phyloP scores from a whole-genome alignment of 441 rosid genomes.

The Daphne laureola region DNA sequence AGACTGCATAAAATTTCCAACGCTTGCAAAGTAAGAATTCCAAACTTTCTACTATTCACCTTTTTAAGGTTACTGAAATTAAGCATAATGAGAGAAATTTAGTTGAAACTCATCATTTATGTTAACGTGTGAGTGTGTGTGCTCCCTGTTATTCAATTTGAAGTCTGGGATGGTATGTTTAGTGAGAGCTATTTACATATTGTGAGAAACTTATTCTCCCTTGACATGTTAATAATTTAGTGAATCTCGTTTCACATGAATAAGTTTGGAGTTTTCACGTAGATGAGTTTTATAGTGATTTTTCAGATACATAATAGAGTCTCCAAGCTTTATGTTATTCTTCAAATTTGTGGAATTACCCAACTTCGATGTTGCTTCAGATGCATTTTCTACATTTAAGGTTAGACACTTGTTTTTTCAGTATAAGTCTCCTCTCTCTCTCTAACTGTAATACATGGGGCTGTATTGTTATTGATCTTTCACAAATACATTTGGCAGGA shows the following conservation, averaged over 20 bases:
- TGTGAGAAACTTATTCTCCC: too few relatives aligned
- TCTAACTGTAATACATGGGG: conserved; percentile 5
- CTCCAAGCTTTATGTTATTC: conserved; percentile 86
- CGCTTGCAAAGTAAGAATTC: conserved; percentile 80
- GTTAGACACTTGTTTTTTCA: conserved; percentile 35
- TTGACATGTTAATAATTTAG: not conserved
- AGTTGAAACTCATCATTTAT: not conserved
- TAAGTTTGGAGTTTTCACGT: conserved; percentile 22
- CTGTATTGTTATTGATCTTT: conserved; percentile 9
- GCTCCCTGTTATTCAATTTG: not conserved
- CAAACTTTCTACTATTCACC: conserved; percentile 8
- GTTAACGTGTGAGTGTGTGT: not conserved
- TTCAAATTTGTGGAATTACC: conserved; percentile 97
- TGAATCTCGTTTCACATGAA: not conserved
- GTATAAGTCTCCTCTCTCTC: conserved; percentile 9
- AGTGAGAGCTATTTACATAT: too few relatives aligned
- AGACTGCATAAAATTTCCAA: conserved; percentile 89
- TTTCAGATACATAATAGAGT: conserved; percentile 86
- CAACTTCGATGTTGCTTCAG: conserved; percentile 90
- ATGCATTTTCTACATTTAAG: conserved; percentile 97
- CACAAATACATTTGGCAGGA: conserved; percentile 42
- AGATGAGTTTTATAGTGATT: conserved; percentile 44
- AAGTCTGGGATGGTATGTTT: not conserved
- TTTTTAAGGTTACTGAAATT: not conserved
- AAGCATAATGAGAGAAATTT: not conserved